Percentiles rank a stretch among this genome's conserved stretches.
phyloP scores from a whole-genome alignment of 805 yeast genomes.

The Starmera amethionina region DNA sequence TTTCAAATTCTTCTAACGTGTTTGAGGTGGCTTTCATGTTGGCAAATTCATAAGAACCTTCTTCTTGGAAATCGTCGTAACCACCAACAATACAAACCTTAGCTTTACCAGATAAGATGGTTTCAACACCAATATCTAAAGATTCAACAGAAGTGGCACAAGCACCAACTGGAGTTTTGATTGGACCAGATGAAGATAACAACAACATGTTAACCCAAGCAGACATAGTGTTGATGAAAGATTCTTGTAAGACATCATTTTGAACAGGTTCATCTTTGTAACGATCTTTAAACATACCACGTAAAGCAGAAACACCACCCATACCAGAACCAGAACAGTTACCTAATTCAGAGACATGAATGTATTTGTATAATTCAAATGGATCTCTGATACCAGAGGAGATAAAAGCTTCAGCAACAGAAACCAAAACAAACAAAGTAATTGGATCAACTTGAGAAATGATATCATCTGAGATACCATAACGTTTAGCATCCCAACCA shows the following conservation, averaged over 20 bases:
- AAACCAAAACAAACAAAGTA: conserved; percentile 84
- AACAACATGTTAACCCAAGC: conserved; percentile 99
- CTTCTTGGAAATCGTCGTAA: conserved; percentile 98
- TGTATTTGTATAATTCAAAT: conserved; percentile 95
- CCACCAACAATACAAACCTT: conserved; percentile 97
- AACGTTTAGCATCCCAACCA: conserved; percentile 94
- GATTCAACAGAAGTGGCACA: conserved; percentile 99
- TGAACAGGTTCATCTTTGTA: conserved; percentile 90
- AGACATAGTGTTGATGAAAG: conserved; percentile 97
- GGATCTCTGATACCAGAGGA: conserved; percentile 97
- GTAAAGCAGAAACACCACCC: conserved; percentile 97
- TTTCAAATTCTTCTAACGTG: conserved; percentile 76
- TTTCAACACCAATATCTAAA: conserved; percentile 91
- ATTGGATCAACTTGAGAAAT: conserved; percentile 93
- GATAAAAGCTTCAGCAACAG: conserved; percentile 91
- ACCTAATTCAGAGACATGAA: conserved; percentile 97
- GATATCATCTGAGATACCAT: conserved; percentile 92
- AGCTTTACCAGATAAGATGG: conserved; percentile 88
- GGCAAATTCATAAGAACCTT: conserved; percentile 95
- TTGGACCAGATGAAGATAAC: conserved; percentile 95
- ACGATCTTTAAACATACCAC: conserved; percentile 97
- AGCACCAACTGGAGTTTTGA: conserved; percentile 99
- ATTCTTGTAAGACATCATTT: conserved; percentile 94
- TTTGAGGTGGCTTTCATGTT: conserved; percentile 98
- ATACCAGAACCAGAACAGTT: conserved; percentile 99